phyloP scores from a whole-genome alignment of 768 basidiomycete species.

The Rhodotorula paludigena region DNA sequence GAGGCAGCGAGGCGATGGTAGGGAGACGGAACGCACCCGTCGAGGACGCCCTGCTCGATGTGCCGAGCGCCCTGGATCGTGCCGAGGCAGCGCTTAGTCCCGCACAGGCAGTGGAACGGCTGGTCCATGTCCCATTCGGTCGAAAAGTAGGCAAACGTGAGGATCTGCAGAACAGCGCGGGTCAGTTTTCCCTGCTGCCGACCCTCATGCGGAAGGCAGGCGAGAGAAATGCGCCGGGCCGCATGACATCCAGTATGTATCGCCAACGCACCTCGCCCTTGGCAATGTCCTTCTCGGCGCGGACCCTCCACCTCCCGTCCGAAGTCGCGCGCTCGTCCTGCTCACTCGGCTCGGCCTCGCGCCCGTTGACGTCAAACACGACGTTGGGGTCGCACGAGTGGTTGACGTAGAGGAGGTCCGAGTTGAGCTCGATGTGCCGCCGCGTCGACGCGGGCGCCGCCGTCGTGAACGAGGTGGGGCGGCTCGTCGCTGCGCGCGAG shows the following conservation, averaged over 20 bases:
- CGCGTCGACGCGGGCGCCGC: background rate
- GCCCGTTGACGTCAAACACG: conserved; percentile 53
- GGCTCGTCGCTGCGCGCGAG: background rate
- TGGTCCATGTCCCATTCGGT: conserved; percentile 69
- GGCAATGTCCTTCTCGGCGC: conserved; percentile 50
- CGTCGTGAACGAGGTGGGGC: background rate
- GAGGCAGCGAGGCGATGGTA: background rate
- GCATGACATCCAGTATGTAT: too few species aligned
- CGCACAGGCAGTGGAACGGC: conserved; percentile 58
- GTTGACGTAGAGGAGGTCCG: conserved; percentile 60
- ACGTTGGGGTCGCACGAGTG: conserved; percentile 57
- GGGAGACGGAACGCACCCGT: conserved; percentile 7
- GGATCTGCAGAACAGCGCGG: conserved; percentile 34
- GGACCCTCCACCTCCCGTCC: conserved; percentile 53
- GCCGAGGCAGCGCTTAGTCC: conserved; percentile 41
- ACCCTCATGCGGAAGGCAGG: too few species aligned
- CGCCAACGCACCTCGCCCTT: conserved; percentile 44
- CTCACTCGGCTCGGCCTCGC: conserved; percentile 16
- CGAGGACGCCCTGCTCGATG: conserved; percentile 21
- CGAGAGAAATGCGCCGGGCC: too few species aligned
- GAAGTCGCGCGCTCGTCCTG: conserved; percentile 45
- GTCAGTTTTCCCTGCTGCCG: background rate
- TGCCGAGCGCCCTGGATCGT: conserved; percentile 35
- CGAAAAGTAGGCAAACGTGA: conserved; percentile 64
- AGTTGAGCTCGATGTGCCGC: conserved; percentile 57